Base-by-base conservation (phyloP, 177 flowering plant genomes). In the Tripterygium wilfordii region DNA sequence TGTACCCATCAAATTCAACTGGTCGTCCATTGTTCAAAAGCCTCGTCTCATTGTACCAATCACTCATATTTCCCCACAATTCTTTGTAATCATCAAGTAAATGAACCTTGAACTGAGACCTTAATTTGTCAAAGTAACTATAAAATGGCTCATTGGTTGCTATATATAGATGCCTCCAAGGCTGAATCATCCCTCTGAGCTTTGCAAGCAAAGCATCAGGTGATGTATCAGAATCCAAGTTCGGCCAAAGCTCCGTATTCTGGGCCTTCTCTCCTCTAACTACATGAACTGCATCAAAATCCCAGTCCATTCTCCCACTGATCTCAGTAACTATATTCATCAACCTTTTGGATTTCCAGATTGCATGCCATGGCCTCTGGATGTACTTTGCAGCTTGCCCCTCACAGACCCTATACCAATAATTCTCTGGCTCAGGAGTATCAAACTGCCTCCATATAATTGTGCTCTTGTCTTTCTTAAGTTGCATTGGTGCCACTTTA, bases 361-460 rank as follows among this genome's bases (percentile, higher is more conserved):
- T 2, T 3, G 88, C 79, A 25, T 82, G 94, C 99, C 99, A 94
- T 2, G 99, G 96, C 61, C 97, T 74, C 57, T 87, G 77, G 39
- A 94, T 66, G 56, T 71, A 69, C 48, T 79, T 85, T 1, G 87
- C 88, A 40, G 92, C 82, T 43, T 72, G 68, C 18, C 99, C 96
- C 55, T 89, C 96, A 61, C 99, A 94, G 18, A 94, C 97, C 45
- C 97, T 65, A 51, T 87, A 89, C 99, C 99, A 94, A 50, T 94
- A 94, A 55, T 94, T 94, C 30, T 89, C 99, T 0, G 95, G 96
- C 68, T 86, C 95, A 0, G 91, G 91, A 28, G 66, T 78, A 61
- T 84, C 96, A 47, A 92, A 92, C 45, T 89, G 88, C 76, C 97
- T 75, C 90, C 75, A 77, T 40, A 94, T 56, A n/a, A 94, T 70